A percentile compares a stretch with the other conserved stretches of the same genome.
These are phyloP conservation scores for Chlamydomonas sphaeroides DNA, from an alignment of 139 green algal species.

Conservation along the genomic window DNA sequence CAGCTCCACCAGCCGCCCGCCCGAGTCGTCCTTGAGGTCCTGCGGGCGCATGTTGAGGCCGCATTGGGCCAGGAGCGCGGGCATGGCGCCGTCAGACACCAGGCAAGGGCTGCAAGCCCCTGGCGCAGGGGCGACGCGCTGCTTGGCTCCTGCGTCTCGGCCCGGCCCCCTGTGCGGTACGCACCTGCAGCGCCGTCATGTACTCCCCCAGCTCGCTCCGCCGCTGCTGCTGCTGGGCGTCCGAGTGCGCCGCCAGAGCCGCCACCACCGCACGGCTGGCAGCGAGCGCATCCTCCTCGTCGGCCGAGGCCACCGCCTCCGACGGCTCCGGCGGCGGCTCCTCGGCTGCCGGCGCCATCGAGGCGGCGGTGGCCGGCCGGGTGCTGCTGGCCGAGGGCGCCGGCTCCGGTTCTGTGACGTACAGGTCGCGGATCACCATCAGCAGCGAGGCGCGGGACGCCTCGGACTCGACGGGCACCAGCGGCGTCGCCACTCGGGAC, in stretches of 20 bases:
- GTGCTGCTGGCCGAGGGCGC: neutral
- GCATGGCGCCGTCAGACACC: too few relatives aligned
- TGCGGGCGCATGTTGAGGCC: too few relatives aligned
- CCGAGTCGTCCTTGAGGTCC: slow-evolving; percentile 25
- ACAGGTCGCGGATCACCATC: slow-evolving; percentile 31
- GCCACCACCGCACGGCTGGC: slow-evolving; percentile 26
- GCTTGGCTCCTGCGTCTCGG: too few relatives aligned
- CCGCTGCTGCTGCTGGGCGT: slow-evolving; percentile 12
- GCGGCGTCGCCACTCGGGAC: slow-evolving; percentile 1
- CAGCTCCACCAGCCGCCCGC: slow-evolving; percentile 44
- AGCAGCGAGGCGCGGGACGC: slow-evolving; percentile 6
- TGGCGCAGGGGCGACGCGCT: too few relatives aligned
- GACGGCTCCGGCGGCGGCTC: neutral
- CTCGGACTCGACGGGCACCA: neutral
- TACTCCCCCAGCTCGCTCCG: slow-evolving; percentile 45
- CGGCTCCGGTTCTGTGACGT: slow-evolving; percentile 10
- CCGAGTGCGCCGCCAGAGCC: neutral
- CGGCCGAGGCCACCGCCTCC: neutral
- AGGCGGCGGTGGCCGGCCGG: neutral
- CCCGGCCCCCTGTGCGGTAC: too few relatives aligned
- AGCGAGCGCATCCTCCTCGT: neutral
- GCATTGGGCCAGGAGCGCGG: too few relatives aligned
- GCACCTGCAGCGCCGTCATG: slow-evolving; percentile 38
- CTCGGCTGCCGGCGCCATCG: neutral
- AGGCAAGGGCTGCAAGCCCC: too few relatives aligned